Base-by-base conservation (phyloP, 345 rosid species). In the Gossypium anomalum region DNA sequence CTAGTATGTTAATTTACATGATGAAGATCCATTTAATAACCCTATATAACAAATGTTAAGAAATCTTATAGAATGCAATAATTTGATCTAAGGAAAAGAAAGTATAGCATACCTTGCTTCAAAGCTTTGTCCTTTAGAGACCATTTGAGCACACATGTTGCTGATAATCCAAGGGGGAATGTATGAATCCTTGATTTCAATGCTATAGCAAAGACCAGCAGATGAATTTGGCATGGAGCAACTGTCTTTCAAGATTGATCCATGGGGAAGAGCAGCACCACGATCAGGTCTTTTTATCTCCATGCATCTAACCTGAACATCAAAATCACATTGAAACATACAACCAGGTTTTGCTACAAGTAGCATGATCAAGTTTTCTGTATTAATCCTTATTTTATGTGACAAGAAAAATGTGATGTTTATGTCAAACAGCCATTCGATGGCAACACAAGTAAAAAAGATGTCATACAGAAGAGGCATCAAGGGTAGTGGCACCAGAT, bases 131-230 rank as follows among this genome's bases (percentile, higher is more conserved):
- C 86, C 94, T 44, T 81, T 85, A 75, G 92, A 85, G 52, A 80
- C 81, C 41, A 92, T 73, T 58, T 79, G 78, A 17, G 87, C 72
- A 80, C 97, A 91, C 44, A 95, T 53, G 55, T 85, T 87, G 86
- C 87, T 86, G 53, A 90, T 73, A 56, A 92, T 92, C 99, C 99
- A 95, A 2, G 98, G 89, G 0, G 98, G 97, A 78, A 95, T 80
- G 83, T 80, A 88, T 47, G 86, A 77, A 71, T 82, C 94, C 75
- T 80, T 86, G 57, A 95, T 78, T 88, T 95, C 97, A 57, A 93
- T 76, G 76, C 87, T 83, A 79, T 78, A 84, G 80, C 83, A 70
- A 79, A 75, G 80, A 73, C 77, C 79, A 63, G 76, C 17, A 41
- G 81, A 56, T 73, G 82, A 78, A 72, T 14, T 43, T 69, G 58